Evolutionary conservation across 257 asterid species (phyloP).

Genomic region (Plantago major): DNA sequence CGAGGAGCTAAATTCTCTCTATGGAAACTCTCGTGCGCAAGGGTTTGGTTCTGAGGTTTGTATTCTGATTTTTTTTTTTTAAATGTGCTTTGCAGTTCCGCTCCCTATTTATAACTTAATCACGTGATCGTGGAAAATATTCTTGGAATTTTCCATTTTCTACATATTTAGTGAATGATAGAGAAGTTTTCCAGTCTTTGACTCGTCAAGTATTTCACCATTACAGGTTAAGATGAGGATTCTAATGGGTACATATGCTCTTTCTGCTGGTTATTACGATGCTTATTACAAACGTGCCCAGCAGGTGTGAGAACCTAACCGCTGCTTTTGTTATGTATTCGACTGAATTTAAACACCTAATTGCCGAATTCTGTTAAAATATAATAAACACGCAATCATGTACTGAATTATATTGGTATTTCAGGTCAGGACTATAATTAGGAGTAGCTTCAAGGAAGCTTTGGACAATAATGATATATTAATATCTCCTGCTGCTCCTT

Average conservation of each 20-base stretch:
- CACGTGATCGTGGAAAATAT: not conserved
- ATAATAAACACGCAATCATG: conserved; percentile 1
- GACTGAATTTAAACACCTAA: conserved; percentile 9
- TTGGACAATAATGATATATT: conserved; percentile 70
- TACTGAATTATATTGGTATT: conserved; percentile 16
- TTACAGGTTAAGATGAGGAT: conserved; percentile 92
- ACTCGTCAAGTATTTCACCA: conserved; percentile 8
- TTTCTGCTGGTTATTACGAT: conserved; percentile 98
- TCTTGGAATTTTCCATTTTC: not conserved
- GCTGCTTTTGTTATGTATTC: conserved; percentile 1
- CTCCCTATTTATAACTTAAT: not conserved
- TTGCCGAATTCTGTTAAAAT: not conserved
- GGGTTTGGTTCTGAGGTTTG: conserved; percentile 97
- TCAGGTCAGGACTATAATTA: conserved; percentile 85
- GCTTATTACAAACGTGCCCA: conserved; percentile 97
- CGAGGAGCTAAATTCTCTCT: conserved; percentile 73
- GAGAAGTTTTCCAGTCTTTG: not conserved
- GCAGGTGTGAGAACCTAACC: conserved; percentile 50
- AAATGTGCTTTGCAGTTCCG: not conserved
- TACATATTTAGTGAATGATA: conserved; percentile 3
- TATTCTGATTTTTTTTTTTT: conserved; percentile 1
- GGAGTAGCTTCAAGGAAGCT: conserved; percentile 72
- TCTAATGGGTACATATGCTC: conserved; percentile 97
- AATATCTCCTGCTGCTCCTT: conserved; percentile 96
- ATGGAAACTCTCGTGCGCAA: conserved; percentile 78